phyloP scores from a whole-genome alignment of 2,329 filamentous ascomycete species.

The Epichloe sibirici region DNA sequence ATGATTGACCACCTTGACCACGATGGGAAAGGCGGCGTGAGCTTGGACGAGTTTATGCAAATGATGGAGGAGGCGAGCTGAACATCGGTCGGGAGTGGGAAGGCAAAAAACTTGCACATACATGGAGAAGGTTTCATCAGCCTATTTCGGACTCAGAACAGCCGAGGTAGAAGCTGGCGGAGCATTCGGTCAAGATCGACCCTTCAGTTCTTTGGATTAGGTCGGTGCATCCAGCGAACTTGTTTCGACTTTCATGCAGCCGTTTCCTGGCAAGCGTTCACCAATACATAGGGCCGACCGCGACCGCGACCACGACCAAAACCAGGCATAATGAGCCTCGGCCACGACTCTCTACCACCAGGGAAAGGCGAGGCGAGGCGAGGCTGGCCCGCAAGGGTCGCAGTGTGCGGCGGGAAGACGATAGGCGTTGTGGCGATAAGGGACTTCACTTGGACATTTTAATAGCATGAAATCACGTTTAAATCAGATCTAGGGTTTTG shows the following conservation, averaged over 20 bases:
- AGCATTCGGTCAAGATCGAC: background rate
- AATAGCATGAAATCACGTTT: slow-evolving; percentile 7
- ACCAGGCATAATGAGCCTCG: background rate
- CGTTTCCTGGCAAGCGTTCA: background rate
- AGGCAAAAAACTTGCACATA: background rate
- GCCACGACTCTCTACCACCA: background rate
- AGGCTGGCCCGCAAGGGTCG: background rate
- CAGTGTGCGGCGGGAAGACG: background rate
- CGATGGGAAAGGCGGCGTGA: slow-evolving; percentile 74
- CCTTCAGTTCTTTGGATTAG: background rate
- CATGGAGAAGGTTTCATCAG: background rate
- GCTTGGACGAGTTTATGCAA: slow-evolving; percentile 56
- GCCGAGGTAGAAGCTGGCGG: background rate
- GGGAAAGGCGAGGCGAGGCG: background rate
- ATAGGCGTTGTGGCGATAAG: slow-evolving; percentile 1
- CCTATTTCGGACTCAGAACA: background rate
- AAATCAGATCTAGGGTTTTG: slow-evolving; percentile 22
- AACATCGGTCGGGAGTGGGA: background rate
- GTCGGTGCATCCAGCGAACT: background rate
- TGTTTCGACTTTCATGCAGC: background rate
- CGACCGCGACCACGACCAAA: background rate
- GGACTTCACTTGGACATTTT: slow-evolving; percentile 5
- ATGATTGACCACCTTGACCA: slow-evolving; percentile 99
- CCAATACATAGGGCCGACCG: background rate
- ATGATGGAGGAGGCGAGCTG: slow-evolving; percentile 39